Evolutionary conservation across 2,329 filamentous ascomycete species (phyloP).

Genomic region (Colletotrichum gigasporum): DNA sequence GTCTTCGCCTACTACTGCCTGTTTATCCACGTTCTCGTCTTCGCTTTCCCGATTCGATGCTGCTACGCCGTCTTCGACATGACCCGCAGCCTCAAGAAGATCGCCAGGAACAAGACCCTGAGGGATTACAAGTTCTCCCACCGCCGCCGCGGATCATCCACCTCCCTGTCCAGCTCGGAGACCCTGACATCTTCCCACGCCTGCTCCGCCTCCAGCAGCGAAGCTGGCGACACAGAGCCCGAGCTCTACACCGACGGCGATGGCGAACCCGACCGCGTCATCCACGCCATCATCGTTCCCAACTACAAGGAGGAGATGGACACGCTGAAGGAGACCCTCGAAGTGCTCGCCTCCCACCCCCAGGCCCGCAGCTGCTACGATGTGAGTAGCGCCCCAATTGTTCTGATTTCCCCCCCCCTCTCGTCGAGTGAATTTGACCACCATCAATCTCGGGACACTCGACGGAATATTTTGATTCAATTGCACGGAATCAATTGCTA

Average conservation of each 20-base stretch:
- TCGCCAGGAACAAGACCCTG: constrained; percentile 54
- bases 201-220: constrained; percentile 58
- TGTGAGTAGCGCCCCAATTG: constrained; percentile 57
- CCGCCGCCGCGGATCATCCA: constrained; percentile 61
- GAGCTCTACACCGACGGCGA: constrained; percentile 57
- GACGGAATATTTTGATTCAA: too few relatives aligned
- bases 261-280: constrained; percentile 54
- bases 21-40: constrained; percentile 71
- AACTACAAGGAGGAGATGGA: constrained; percentile 80
- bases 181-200: constrained; percentile 59
- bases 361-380: constrained; percentile 73
- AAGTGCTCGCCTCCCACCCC: constrained; percentile 74
- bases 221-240: constrained; percentile 60
- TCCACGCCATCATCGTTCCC: constrained; percentile 76
- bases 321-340: constrained; percentile 73
- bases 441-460: neutral
- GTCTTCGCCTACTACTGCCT: constrained; percentile 73
- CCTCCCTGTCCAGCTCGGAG: constrained; percentile 65
- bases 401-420: too few relatives aligned
- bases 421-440: too few relatives aligned
- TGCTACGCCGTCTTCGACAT: constrained; percentile 70
- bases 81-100: constrained; percentile 58
- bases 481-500: constrained; percentile 26
- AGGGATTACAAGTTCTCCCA: constrained; percentile 57
- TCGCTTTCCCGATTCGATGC: constrained; percentile 69